Evolutionary conservation across 306 rosid species (phyloP), one percentile per base, ranked within the genome.

Genomic region (Cyamopsis tetragonoloba): DNA sequence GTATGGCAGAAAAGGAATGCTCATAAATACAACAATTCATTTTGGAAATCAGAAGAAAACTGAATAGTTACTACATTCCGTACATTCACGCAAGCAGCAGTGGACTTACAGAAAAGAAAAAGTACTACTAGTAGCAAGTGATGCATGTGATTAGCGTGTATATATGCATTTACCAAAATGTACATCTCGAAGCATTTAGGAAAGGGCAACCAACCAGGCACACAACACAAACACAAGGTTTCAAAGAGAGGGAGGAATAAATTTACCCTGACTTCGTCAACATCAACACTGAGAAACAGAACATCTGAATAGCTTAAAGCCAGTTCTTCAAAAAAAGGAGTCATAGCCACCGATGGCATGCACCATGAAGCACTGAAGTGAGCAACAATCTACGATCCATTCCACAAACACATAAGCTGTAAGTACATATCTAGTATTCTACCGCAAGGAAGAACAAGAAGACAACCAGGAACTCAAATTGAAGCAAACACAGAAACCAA

Each of bases 351-450:
- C 18, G 97, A 93, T 66, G 97, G 99, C 82, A 93, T 83, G 79
- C 99, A 93, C 97, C 99, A 93, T 27, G 95, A 82, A 71, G 97
- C 96, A 77, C 86, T 80, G 78, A 93, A 93, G 72, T 93, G 99
- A 35, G 78, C 95, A 61, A 83, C 83, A 83, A 93, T 42, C 98
- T 93, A 72, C 38, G 30, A 77, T 58, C 51, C 48, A 74, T 19
- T 43, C 73, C 65, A 77, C 47, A 61, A 38, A 37, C 4, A 22
- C 10, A 66, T 3, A 54, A 43, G 1, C 26, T 7, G 32, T 38
- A 67, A 48, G 54, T 4, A 23, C 48, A 46, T 7, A n/a, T n/a
- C 60, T 0, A 64, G 44, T 27, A 37, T 19, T 31, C 61, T 28
- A 55, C 34, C 7, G 14, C 51, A n/a, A 61, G 24, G 1, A 32